phyloP scores from a whole-genome alignment of 2,329 filamentous ascomycete genomes.

The Beauveria scarabaeidicola region DNA sequence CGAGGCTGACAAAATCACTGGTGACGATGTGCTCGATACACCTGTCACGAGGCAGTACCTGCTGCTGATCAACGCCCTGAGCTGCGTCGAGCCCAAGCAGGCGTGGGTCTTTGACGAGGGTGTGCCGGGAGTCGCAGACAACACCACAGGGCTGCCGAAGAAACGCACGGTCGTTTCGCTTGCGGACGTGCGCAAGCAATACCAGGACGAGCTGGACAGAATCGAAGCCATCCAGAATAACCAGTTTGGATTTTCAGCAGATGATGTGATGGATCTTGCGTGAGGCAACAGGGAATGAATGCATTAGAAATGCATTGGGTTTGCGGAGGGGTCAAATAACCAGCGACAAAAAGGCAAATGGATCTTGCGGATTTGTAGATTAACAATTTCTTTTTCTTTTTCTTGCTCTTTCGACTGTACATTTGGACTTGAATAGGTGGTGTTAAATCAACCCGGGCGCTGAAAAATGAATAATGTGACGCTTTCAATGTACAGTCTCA shows the following conservation, averaged over 20 bases:
- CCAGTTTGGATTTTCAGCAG: slow-evolving; percentile 67
- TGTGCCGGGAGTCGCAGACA: slow-evolving; percentile 18
- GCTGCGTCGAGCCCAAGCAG: slow-evolving; percentile 68
- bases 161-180: slow-evolving; percentile 77
- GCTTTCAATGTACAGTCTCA: background rate
- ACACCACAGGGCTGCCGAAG: slow-evolving; percentile 14
- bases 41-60: slow-evolving; percentile 68
- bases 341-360: background rate
- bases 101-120: slow-evolving; percentile 63
- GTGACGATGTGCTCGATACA: slow-evolving; percentile 52
- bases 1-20: slow-evolving; percentile 47
- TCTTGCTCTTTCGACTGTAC: background rate
- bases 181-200: slow-evolving; percentile 78
- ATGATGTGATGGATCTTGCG: slow-evolving; percentile 45
- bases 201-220: slow-evolving; percentile 81
- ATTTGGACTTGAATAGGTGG: background rate
- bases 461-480: background rate
- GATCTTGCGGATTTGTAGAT: slow-evolving; percentile 6
- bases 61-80: slow-evolving; percentile 86
- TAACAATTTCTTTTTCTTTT: slow-evolving; percentile 1
- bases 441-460: background rate
- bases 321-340: background rate
- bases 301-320: background rate
- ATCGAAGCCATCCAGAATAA: slow-evolving; percentile 83
- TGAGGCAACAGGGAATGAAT: slow-evolving; percentile 17